Conservation (phyloP, 1,284 basidiomycete species). For the Apiotrichum akiyoshidainum region DNA sequence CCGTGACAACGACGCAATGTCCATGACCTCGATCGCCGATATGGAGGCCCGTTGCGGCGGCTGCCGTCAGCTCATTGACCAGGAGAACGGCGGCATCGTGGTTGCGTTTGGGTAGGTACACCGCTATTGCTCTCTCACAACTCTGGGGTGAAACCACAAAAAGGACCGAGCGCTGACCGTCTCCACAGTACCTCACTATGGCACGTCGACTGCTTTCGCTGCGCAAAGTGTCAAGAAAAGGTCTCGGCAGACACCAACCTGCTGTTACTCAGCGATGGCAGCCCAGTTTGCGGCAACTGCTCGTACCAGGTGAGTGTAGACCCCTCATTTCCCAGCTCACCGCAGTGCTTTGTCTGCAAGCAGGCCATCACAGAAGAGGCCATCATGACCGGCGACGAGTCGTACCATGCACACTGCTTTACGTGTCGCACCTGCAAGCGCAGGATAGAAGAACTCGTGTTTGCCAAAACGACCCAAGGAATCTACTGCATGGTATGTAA, state of each 20-base stretch:
- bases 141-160: background rate
- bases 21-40: constrained; percentile 25
- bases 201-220: constrained; percentile 54
- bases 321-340: constrained; percentile 3
- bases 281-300: constrained; percentile 93
- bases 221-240: constrained; percentile 55
- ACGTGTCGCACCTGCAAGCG: constrained; percentile 92
- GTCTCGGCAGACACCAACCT: constrained; percentile 85
- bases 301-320: constrained; percentile 65
- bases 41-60: constrained; percentile 64
- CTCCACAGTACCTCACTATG: constrained; percentile 45
- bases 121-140: background rate
- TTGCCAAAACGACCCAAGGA: constrained; percentile 96
- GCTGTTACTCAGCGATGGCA: constrained; percentile 90
- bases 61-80: constrained; percentile 76
- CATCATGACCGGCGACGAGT: constrained; percentile 98
- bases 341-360: constrained; percentile 80
- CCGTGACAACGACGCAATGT: constrained; percentile 7
- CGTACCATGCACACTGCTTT: constrained; percentile 98
- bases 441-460: constrained; percentile 95
- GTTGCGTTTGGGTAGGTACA: constrained; percentile 78
- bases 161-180: constrained; percentile 14
- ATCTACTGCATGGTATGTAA: constrained; percentile 87
- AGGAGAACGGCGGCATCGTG: constrained; percentile 77
- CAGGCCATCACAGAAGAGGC: constrained; percentile 92